These are phyloP conservation scores for Vigna reflexopilosa DNA, from an alignment of 306 rosid species.

Conservation along the genomic window DNA sequence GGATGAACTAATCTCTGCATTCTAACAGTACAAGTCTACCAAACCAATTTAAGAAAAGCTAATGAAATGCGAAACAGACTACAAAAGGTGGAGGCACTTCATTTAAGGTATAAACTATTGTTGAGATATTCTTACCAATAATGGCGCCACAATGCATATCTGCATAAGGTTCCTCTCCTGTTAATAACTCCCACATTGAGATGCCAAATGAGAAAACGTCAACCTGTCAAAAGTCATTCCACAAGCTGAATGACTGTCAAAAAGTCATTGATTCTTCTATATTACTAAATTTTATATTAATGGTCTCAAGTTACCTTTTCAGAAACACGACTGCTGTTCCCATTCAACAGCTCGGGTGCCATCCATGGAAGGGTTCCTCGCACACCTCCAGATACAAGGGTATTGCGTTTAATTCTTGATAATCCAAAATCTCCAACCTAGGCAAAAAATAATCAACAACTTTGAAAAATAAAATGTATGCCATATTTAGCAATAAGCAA, in stretches of 20 bases:
- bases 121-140: slow-evolving; percentile 65
- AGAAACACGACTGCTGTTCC: slow-evolving; percentile 83
- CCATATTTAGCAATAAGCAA: slow-evolving; percentile 1
- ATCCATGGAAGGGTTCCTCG: slow-evolving; percentile 99
- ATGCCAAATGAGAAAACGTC: slow-evolving; percentile 95
- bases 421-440: slow-evolving; percentile 97
- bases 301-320: slow-evolving; percentile 70
- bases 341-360: slow-evolving; percentile 92
- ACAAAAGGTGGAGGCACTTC: too few species aligned
- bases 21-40: too few species aligned
- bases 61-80: too few species aligned
- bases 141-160: slow-evolving; percentile 97
- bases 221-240: slow-evolving; percentile 63
- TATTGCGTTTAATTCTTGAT: slow-evolving; percentile 88
- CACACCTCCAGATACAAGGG: slow-evolving; percentile 94
- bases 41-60: too few species aligned
- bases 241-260: slow-evolving; percentile 25
- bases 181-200: slow-evolving; percentile 93
- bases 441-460: slow-evolving; percentile 30
- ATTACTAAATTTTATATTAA: slow-evolving; percentile 26
- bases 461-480: background rate
- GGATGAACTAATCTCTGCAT: background rate
- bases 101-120: background rate
- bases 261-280: slow-evolving; percentile 26
- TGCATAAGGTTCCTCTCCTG: slow-evolving; percentile 96